Percentiles rank a stretch among this genome's conserved stretches.
phyloP scores from a whole-genome alignment of 352 stramenopile species.

The Peronospora farinosa region DNA sequence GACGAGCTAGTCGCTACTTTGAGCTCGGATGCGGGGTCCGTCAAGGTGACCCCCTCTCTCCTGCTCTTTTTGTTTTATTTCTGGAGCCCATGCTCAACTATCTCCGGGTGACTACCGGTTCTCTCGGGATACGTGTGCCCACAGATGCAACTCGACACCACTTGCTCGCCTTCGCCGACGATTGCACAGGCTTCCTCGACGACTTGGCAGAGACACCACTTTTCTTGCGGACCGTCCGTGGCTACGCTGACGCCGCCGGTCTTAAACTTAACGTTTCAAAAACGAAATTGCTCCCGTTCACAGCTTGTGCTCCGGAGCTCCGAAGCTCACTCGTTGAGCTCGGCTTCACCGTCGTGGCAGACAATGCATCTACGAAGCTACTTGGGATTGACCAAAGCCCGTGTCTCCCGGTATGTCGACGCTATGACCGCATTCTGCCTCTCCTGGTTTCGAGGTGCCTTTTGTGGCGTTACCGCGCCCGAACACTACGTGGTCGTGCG shows the following conservation, averaged over 20 bases:
- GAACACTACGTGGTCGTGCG: constrained; percentile 3
- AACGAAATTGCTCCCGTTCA: constrained; percentile 8
- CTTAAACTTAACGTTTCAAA: constrained; percentile 12
- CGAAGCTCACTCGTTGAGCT: not conserved
- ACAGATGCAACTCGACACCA: not conserved
- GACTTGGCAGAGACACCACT: constrained; percentile 1
- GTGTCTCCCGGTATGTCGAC: too few relatives aligned
- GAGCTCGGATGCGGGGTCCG: constrained; percentile 13
- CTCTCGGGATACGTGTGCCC: not conserved
- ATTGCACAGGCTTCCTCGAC: constrained; percentile 10
- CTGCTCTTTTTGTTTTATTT: constrained; percentile 19
- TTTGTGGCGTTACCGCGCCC: constrained; percentile 5
- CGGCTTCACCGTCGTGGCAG: constrained; percentile 1
- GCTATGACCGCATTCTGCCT: too few relatives aligned
- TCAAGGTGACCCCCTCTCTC: constrained; percentile 20
- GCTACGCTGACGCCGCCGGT: not conserved
- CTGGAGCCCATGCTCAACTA: constrained; percentile 18
- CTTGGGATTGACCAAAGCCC: too few relatives aligned
- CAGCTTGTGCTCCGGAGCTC: not conserved
- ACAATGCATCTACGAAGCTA: too few relatives aligned
- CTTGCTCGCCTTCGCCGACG: constrained; percentile 14
- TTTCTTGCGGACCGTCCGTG: not conserved
- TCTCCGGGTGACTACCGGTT: not conserved
- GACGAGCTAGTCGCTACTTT: constrained; percentile 7
- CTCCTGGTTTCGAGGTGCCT: constrained; percentile 1